Base-by-base conservation (phyloP, 768 basidiomycete genomes). In the Boletus fagicola region DNA sequence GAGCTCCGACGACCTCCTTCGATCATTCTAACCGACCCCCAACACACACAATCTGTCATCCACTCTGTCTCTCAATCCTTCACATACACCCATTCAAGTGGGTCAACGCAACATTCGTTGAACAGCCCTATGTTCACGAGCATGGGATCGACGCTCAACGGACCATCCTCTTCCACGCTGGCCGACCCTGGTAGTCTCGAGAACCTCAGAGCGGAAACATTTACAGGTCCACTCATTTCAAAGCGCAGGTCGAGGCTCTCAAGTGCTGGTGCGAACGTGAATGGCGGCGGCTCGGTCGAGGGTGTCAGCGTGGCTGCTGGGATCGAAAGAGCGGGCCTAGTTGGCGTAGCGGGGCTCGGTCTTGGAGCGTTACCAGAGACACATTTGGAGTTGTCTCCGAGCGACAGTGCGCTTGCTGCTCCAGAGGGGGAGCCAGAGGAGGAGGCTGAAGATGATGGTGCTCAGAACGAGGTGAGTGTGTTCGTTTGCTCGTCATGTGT, bases 391-490 rank as follows among this genome's bases (percentile, higher is more conserved):
- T n/a, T n/a, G 20, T 88, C 87, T 1, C 84, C 87, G 0, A 87
- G 85, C 58, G 88, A 88, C 59, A 74, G 30, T 30, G 80, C 81
- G 8, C 70, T 88, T n/a, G 80, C 78, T 39, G 28, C 18, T 1
- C 44, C 51, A 30, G 30, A 30, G 30, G 74, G 73, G 13, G 65
- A 66, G 35, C 61, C 68, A n/a, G n/a, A n/a, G 7, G 71, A 74
- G 24, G 67, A 68, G 31, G 63, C 63, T 5, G 68, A 57, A 31
- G 75, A 73, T 5, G 85, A 85, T 13, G 70, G 75, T 65, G 78
- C 71, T 46, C 74, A 87, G 70, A 91, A 89, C 68, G 91, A 92
- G 68, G 90, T 90, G 62, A 53, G 83, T 74, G 45, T 22, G 30
- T 46, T n/a, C 46, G 8, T 62, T 56, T 16, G 46, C 10, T 39